Evolutionary conservation across 495 filamentous ascomycete genomes (phyloP).

Genomic region (Hypoxylon lienhwacheense): DNA sequence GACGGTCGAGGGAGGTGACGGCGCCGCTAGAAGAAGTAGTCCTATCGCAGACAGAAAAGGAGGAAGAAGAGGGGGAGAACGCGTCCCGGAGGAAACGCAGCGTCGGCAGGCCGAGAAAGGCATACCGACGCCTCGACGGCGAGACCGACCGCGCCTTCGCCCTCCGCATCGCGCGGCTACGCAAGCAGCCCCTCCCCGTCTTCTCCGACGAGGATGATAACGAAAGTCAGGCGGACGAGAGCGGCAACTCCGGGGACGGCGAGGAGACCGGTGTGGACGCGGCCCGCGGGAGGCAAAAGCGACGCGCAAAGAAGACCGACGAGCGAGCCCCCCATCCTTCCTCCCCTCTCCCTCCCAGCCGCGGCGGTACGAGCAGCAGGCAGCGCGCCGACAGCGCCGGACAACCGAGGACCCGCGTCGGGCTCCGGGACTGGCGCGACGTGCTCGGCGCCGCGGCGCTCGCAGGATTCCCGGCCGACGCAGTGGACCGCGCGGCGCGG

Average conservation of each 20-base stretch:
- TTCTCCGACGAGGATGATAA: constrained; percentile 20
- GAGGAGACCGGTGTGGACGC: constrained; percentile 13
- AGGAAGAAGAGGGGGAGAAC: too few species aligned
- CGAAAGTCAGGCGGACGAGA: constrained; percentile 2
- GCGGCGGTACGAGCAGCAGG: background rate
- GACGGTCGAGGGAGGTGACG: background rate
- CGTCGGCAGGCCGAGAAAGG: constrained; percentile 43
- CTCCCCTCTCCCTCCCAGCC: constrained; percentile 13
- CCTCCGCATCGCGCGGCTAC: constrained; percentile 44
- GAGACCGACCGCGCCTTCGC: constrained; percentile 49
- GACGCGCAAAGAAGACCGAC: background rate
- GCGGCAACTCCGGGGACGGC: constrained; percentile 19
- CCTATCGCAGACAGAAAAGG: background rate
- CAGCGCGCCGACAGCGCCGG: background rate
- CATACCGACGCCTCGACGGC: constrained; percentile 43
- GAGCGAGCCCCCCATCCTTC: constrained; percentile 4
- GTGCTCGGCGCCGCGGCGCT: constrained; percentile 74
- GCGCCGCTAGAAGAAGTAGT: background rate
- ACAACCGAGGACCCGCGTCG: constrained; percentile 36
- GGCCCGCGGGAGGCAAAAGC: background rate
- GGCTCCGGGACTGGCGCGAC: constrained; percentile 77
- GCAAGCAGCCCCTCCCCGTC: constrained; percentile 25
- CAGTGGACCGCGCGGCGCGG: constrained; percentile 64
- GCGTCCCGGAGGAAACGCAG: constrained; percentile 12
- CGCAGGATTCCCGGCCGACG: constrained; percentile 62